phyloP scores from a whole-genome alignment of 805 yeast genomes.

The Debaryomyces tyrocola region DNA sequence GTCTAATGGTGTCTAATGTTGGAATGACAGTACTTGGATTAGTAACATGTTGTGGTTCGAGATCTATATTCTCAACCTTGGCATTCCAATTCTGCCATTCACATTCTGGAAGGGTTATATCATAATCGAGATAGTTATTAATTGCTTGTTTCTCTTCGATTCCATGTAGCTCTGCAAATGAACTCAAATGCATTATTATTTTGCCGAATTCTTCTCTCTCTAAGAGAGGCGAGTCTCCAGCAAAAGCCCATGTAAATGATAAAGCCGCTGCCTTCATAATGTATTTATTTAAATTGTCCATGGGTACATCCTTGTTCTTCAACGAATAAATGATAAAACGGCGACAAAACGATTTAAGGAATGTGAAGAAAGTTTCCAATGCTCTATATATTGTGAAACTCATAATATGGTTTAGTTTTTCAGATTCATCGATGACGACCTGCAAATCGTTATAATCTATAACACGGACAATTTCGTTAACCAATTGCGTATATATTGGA shows the following conservation, averaged over 20 bases:
- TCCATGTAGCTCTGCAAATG: slow-evolving; percentile 10
- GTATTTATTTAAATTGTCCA: slow-evolving; percentile 27
- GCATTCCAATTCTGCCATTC: slow-evolving; percentile 45
- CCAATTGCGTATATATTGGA: slow-evolving; percentile 12
- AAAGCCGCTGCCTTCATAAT: slow-evolving; percentile 33
- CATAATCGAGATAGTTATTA: slow-evolving; percentile 29
- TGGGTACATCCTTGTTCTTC: slow-evolving; percentile 8
- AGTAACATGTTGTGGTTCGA: slow-evolving; percentile 60
- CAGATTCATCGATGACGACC: slow-evolving; percentile 23
- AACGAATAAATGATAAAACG: slow-evolving; percentile 11
- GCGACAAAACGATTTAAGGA: slow-evolving; percentile 38
- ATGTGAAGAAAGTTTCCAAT: slow-evolving; percentile 37
- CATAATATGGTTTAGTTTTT: slow-evolving; percentile 51
- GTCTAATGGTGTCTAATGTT: slow-evolving; percentile 73
- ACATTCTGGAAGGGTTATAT: slow-evolving; percentile 44
- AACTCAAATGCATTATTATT: slow-evolving; percentile 18
- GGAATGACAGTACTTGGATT: slow-evolving; percentile 70
- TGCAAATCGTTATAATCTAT: not conserved
- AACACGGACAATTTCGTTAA: not conserved
- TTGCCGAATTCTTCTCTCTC: slow-evolving; percentile 41
- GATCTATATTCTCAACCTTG: slow-evolving; percentile 39
- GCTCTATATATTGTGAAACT: slow-evolving; percentile 37
- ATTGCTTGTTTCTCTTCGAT: not conserved
- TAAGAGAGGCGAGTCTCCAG: slow-evolving; percentile 51
- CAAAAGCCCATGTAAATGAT: slow-evolving; percentile 60